Base-by-base conservation (phyloP, 2,329 filamentous ascomycete genomes). In the Pseudocercospora cruenta region DNA sequence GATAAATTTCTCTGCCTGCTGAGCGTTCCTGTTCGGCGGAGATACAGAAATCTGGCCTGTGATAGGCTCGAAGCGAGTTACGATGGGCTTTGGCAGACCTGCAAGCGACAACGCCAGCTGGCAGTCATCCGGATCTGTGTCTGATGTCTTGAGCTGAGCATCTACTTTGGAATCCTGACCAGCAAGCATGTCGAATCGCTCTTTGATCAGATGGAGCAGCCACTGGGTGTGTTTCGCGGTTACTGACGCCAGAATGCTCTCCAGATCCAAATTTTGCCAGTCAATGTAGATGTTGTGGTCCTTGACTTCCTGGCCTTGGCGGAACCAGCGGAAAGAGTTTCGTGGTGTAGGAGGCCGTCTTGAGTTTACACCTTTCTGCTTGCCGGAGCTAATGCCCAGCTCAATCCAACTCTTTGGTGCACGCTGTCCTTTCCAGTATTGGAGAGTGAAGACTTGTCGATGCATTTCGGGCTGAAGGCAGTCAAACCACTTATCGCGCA, bases 391-490 rank as follows among this genome's bases (percentile, higher is more conserved):
- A 39, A 97, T 87, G 9, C 93, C 94, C 59, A 99, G 83, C 70
- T 98, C 90, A 57, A 99, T 84, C 94, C 95, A 99, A 77, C 89
- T 96, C 81, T 96, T 97, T 16, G 86, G 84, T 0, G 87, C 87
- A 64, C 85, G 84, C 72, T 89, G 87, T 59, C 87, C 85, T 16
- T 87, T 84, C 95, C 95, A 99, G 79, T 99, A 99, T 74, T 97
- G 94, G 36, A 99, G 86, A 9, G 93, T 88, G 65, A 99, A 82
- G 28, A 90, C 90, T 67, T 95, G 87, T 76, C 95, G 91, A 43
- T 97, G 83, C 28, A 89, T 84, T 76, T 97, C 92, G 16, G 96
- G 85, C 72, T 87, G 88, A 54, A 98, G 78, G 36, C 90, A 89
- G 63, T 92, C 90, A 33, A 89, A 88, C 94, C 95, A 98, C 4